phyloP scores from a whole-genome alignment of 2,329 filamentous ascomycete genomes.

The Ophidiomyces ophidiicola region DNA sequence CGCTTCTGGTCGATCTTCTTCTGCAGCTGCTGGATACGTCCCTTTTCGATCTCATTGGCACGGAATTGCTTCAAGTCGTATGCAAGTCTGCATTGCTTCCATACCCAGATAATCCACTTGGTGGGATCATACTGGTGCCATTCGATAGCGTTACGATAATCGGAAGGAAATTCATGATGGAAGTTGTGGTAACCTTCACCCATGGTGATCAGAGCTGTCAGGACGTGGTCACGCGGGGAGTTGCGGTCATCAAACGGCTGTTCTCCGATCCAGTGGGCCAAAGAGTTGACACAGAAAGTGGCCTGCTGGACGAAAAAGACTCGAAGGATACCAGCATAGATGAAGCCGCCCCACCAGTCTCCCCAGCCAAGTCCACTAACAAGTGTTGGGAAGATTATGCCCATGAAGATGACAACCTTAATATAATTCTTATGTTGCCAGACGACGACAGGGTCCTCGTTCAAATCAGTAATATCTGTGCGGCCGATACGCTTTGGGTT shows the following conservation, averaged over 20 bases:
- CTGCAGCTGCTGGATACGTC: slow-evolving; percentile 73
- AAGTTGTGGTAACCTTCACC: slow-evolving; percentile 92
- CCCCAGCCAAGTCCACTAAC: slow-evolving; percentile 68
- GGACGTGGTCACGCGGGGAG: slow-evolving; percentile 75
- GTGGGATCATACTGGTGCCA: slow-evolving; percentile 89
- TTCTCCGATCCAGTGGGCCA: slow-evolving; percentile 83
- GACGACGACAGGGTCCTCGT: slow-evolving; percentile 71
- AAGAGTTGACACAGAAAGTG: slow-evolving; percentile 84
- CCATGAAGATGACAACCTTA: slow-evolving; percentile 67
- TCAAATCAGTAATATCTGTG: slow-evolving; percentile 77
- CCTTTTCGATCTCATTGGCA: slow-evolving; percentile 84
- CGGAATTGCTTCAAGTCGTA: slow-evolving; percentile 86
- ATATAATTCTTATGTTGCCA: slow-evolving; percentile 84
- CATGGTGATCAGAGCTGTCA: slow-evolving; percentile 73
- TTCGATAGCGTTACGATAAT: slow-evolving; percentile 83
- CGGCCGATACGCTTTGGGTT: slow-evolving; percentile 81
- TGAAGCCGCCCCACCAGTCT: slow-evolving; percentile 69
- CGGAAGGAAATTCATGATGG: slow-evolving; percentile 87
- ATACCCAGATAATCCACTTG: slow-evolving; percentile 76
- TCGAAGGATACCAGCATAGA: slow-evolving; percentile 74
- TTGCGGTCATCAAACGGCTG: slow-evolving; percentile 90
- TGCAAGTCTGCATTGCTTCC: slow-evolving; percentile 74
- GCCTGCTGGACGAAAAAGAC: slow-evolving; percentile 87
- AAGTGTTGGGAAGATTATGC: slow-evolving; percentile 59
- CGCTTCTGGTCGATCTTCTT: slow-evolving; percentile 90